Percentiles rank a stretch among this genome's conserved stretches.
These are phyloP conservation scores for Aureobasidium sp. DNA, from an alignment of 2,329 filamentous ascomycete genomes.

Conservation along the genomic window DNA sequence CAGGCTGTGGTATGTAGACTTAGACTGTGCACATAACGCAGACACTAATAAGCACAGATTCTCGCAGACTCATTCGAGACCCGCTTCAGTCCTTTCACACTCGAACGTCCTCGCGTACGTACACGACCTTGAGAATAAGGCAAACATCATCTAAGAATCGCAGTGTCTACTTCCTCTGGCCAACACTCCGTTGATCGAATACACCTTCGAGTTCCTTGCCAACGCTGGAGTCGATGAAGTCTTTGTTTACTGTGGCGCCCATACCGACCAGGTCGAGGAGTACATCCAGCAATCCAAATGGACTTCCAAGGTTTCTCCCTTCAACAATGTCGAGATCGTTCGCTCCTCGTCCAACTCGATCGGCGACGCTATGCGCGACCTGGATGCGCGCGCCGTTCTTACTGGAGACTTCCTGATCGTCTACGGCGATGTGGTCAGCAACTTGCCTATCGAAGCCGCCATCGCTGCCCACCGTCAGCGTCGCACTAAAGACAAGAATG, in stretches of 20 bases:
- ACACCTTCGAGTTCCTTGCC: conserved; percentile 91
- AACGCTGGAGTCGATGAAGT: conserved; percentile 94
- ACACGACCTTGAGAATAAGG: not conserved
- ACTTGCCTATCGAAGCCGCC: conserved; percentile 74
- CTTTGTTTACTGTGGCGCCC: conserved; percentile 82
- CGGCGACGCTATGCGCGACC: conserved; percentile 88
- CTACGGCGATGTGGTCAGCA: conserved; percentile 86
- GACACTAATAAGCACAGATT: conserved; percentile 44
- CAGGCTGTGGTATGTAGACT: conserved; percentile 50
- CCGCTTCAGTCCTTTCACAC: conserved; percentile 78
- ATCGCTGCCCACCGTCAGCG: conserved; percentile 72
- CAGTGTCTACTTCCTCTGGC: conserved; percentile 88
- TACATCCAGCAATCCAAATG: conserved; percentile 78
- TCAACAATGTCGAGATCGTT: conserved; percentile 73
- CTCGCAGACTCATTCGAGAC: conserved; percentile 94
- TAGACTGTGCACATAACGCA: not conserved
- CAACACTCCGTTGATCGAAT: conserved; percentile 92
- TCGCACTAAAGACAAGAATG: conserved; percentile 76
- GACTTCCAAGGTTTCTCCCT: conserved; percentile 64
- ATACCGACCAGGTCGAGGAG: conserved; percentile 76
- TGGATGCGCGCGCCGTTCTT: conserved; percentile 78
- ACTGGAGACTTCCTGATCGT: conserved; percentile 87
- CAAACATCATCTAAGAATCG: conserved; percentile 1
- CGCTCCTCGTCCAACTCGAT: conserved; percentile 79
- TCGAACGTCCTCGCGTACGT: conserved; percentile 77